Percentiles rank a stretch among this genome's conserved stretches.
Evolutionary conservation across 1,139 yeast species (phyloP).

Genomic region (Yamadazyma conglobata): DNA sequence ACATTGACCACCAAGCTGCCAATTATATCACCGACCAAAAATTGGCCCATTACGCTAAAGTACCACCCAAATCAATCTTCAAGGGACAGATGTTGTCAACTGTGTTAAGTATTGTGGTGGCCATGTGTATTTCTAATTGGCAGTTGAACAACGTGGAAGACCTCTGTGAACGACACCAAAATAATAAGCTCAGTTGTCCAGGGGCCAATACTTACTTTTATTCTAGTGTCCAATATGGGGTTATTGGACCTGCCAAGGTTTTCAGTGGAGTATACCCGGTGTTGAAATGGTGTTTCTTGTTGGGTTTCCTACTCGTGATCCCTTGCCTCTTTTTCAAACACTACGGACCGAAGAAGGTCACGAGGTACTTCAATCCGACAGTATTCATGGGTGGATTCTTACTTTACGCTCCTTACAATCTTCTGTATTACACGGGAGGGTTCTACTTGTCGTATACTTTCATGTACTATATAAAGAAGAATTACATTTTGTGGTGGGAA

Average conservation of each 20-base stretch:
- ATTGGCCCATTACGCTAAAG: slow-evolving; percentile 56
- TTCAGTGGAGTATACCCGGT: slow-evolving; percentile 48
- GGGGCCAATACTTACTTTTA: slow-evolving; percentile 46
- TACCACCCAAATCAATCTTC: slow-evolving; percentile 60
- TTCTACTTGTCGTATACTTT: slow-evolving; percentile 45
- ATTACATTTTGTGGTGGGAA: slow-evolving; percentile 58
- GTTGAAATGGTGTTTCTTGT: slow-evolving; percentile 48
- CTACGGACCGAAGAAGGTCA: slow-evolving; percentile 26
- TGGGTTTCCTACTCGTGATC: slow-evolving; percentile 47
- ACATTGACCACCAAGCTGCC: slow-evolving; percentile 61
- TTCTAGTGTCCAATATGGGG: slow-evolving; percentile 58
- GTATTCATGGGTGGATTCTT: slow-evolving; percentile 38
- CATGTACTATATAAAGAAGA: slow-evolving; percentile 49
- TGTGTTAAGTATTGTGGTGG: slow-evolving; percentile 36
- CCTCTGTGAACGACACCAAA: slow-evolving; percentile 43
- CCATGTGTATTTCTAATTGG: slow-evolving; percentile 54
- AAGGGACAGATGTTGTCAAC: slow-evolving; percentile 54
- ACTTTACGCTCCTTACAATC: slow-evolving; percentile 52
- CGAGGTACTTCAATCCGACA: slow-evolving; percentile 41
- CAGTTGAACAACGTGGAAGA: slow-evolving; percentile 36
- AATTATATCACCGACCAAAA: slow-evolving; percentile 54
- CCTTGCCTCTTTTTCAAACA: slow-evolving; percentile 39
- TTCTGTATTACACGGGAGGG: slow-evolving; percentile 53
- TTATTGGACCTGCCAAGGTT: slow-evolving; percentile 57
- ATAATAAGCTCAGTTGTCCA: slow-evolving; percentile 47